Percentiles rank a stretch among this genome's conserved stretches.
Conservation (phyloP, 768 basidiomycete species). For the Russula sp. region DNA sequence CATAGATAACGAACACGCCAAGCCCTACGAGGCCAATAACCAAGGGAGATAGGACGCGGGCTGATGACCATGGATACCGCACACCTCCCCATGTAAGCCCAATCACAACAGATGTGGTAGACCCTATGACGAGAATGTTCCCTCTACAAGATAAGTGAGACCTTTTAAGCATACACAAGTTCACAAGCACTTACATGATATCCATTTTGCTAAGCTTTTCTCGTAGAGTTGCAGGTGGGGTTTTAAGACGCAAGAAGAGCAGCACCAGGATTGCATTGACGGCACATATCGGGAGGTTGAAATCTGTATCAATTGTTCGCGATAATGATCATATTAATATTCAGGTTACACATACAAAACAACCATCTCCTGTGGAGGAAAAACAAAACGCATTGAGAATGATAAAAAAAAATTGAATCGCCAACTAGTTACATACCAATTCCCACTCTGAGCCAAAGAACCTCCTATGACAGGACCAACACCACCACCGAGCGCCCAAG, state of each 20-base stretch:
- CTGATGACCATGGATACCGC: slow-evolving; percentile 42
- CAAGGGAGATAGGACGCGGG: slow-evolving; percentile 43
- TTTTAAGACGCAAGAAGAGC: slow-evolving; percentile 38
- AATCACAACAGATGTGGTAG: slow-evolving; percentile 35
- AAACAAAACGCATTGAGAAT: not conserved
- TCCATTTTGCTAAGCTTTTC: slow-evolving; percentile 41
- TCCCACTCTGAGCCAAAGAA: slow-evolving; percentile 29
- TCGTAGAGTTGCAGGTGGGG: slow-evolving; percentile 35
- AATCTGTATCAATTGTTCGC: slow-evolving; percentile 29
- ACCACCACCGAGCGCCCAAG: slow-evolving; percentile 34
- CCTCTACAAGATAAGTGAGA: slow-evolving; percentile 34
- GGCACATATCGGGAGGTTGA: slow-evolving; percentile 42
- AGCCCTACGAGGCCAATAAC: slow-evolving; percentile 42
- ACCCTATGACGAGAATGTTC: slow-evolving; percentile 37
- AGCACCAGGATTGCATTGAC: slow-evolving; percentile 35
- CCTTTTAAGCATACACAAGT: not conserved
- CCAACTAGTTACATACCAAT: slow-evolving; percentile 4
- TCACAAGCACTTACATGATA: slow-evolving; percentile 37
- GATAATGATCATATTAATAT: not conserved
- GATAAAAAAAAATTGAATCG: too few species aligned
- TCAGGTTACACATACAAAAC: slow-evolving; percentile 24
- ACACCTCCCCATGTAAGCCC: slow-evolving; percentile 46
- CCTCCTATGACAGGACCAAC: slow-evolving; percentile 36
- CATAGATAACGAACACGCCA: slow-evolving; percentile 40
- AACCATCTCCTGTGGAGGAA: slow-evolving; percentile 27